phyloP scores from a whole-genome alignment of 345 rosid genomes.

The Arabidopsis arenosa region DNA sequence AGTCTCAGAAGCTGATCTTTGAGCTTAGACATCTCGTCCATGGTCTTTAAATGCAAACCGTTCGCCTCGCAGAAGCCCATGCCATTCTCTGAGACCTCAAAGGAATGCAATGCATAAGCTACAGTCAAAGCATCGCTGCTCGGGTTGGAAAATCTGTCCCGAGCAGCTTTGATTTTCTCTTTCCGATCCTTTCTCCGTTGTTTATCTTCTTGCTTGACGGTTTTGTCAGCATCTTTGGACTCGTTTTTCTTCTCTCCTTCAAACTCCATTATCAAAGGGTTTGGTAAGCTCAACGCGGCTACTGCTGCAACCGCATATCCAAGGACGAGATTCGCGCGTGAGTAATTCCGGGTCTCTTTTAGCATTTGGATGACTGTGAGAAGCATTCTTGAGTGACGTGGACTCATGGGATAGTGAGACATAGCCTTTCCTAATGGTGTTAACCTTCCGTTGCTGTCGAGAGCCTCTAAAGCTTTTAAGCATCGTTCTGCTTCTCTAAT shows the following conservation, averaged over 20 bases:
- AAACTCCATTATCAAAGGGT: conserved; percentile 70
- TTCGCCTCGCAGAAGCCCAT: conserved; percentile 62
- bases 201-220: conserved; percentile 56
- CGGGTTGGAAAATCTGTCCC: conserved; percentile 73
- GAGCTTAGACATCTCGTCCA: conserved; percentile 94
- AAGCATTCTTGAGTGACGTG: conserved; percentile 93
- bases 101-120: conserved; percentile 74
- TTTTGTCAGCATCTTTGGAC: conserved; percentile 40
- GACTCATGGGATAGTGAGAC: conserved; percentile 89
- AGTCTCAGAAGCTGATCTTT: conserved; percentile 81
- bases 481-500: conserved; percentile 73
- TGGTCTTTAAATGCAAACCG: conserved; percentile 71
- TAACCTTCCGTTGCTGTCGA: conserved; percentile 63
- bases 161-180: conserved; percentile 59
- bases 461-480: conserved; percentile 79
- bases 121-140: conserved; percentile 81
- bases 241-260: conserved; percentile 53
- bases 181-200: conserved; percentile 59
- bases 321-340: conserved; percentile 64
- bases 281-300: conserved; percentile 77
- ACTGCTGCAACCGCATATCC: conserved; percentile 83
- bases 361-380: conserved; percentile 72
- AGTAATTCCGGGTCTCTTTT: conserved; percentile 49
- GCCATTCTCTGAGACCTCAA: conserved; percentile 58
- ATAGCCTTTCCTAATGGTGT: conserved; percentile 83